These are phyloP conservation scores for Psilocybe cubensis DNA, from an alignment of 768 basidiomycete species.

Conservation along the genomic window DNA sequence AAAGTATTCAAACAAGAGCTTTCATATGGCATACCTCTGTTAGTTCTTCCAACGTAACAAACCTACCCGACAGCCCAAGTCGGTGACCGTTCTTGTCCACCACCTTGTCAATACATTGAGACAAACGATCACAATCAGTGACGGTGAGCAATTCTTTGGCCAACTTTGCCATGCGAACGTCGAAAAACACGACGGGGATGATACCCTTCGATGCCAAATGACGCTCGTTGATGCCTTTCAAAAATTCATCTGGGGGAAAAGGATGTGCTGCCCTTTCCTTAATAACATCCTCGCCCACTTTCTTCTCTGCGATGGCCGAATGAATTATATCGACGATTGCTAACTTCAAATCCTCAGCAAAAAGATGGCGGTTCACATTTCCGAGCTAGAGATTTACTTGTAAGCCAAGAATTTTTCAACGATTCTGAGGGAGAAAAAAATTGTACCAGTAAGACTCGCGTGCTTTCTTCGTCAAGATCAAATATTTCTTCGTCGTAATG, in stretches of 20 bases:
- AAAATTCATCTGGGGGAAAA: slow-evolving; percentile 2
- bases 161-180: slow-evolving; percentile 55
- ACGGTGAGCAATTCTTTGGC: slow-evolving; percentile 46
- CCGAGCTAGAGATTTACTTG: slow-evolving; percentile 36
- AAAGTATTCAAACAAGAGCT: slow-evolving; percentile 7
- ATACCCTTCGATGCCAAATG: slow-evolving; percentile 54
- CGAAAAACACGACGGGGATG: slow-evolving; percentile 63
- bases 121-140: slow-evolving; percentile 29
- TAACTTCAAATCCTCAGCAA: slow-evolving; percentile 28
- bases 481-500: slow-evolving; percentile 21
- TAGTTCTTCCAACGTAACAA: slow-evolving; percentile 50
- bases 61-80: slow-evolving; percentile 42
- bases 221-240: slow-evolving; percentile 56
- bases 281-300: not conserved
- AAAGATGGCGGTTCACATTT: slow-evolving; percentile 36
- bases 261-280: not conserved
- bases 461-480: slow-evolving; percentile 30
- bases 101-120: slow-evolving; percentile 33
- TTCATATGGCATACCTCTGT: slow-evolving; percentile 37
- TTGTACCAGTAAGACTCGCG: slow-evolving; percentile 40
- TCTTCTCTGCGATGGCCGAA: slow-evolving; percentile 9
- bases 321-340: slow-evolving; percentile 28
- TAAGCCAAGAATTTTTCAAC: not conserved
- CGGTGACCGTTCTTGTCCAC: slow-evolving; percentile 23
- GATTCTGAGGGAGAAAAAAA: not conserved